Evolutionary conservation across 208 protist species (phyloP).

Genomic region (Leishmania mexicana): DNA sequence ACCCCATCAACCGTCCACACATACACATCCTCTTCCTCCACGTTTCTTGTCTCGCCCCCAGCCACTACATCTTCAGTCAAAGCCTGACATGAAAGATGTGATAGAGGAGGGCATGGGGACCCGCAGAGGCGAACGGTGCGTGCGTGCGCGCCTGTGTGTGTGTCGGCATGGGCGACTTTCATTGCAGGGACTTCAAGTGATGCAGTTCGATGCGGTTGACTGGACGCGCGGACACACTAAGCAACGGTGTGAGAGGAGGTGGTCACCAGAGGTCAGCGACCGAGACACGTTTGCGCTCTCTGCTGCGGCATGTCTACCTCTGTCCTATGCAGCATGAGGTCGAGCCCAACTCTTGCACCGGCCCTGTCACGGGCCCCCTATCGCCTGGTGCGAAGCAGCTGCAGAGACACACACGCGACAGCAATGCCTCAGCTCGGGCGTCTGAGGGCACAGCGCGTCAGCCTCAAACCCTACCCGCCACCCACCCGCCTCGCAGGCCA

Average conservation of each 20-base stretch:
- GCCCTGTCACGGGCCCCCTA: neutral
- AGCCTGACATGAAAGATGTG: neutral
- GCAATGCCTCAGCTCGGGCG: neutral
- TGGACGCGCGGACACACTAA: neutral
- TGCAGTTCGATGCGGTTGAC: neutral
- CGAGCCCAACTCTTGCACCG: neutral
- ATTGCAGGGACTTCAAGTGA: neutral
- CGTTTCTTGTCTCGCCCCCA: neutral
- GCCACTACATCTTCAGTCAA: too few species aligned
- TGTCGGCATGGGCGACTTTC: neutral
- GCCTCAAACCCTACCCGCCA: neutral
- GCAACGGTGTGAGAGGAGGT: neutral
- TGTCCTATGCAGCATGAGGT: neutral
- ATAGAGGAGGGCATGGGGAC: neutral
- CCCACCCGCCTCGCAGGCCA: neutral
- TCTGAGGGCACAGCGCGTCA: neutral
- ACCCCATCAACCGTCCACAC: neutral
- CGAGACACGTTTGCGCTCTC: too few species aligned
- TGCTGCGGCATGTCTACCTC: too few species aligned
- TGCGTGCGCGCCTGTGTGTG: neutral
- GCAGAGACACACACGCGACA: neutral
- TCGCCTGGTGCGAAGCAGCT: neutral
- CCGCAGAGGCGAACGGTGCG: too few species aligned
- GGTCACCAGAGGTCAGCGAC: too few species aligned
- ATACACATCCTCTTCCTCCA: neutral